Evolutionary conservation across 2,329 filamentous ascomycete species (phyloP).

Genomic region (Pseudocercospora pini-densiflorae): DNA sequence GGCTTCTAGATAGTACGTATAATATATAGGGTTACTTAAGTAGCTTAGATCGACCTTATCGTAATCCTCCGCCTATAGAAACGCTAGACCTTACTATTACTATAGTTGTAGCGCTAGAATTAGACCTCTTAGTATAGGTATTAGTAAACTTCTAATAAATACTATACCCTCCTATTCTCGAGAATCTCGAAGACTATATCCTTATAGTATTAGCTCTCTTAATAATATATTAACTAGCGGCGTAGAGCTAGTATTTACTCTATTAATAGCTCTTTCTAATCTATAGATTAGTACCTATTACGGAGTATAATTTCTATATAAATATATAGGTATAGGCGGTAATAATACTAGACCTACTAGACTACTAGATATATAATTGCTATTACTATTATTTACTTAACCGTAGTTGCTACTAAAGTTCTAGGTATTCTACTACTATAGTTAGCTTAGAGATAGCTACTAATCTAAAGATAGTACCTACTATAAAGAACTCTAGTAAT

Average conservation of each 20-base stretch:
- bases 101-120: not conserved
- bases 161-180: not conserved
- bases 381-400: not conserved
- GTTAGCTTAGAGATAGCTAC: not conserved
- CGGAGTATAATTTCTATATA: not conserved
- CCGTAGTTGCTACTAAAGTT: not conserved
- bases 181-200: not conserved
- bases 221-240: not conserved
- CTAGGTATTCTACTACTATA: not conserved
- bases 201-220: not conserved
- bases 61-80: too few relatives aligned
- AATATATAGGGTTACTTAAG: not conserved
- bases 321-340: not conserved
- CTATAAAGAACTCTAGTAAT: not conserved
- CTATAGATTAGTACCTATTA: not conserved
- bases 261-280: not conserved
- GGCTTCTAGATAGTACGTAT: not conserved
- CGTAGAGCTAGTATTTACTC: not conserved
- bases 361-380: not conserved
- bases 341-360: not conserved
- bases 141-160: not conserved
- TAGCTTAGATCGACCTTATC: not conserved
- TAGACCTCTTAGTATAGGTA: not conserved
- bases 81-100: too few relatives aligned
- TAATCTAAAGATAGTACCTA: not conserved